Percentiles rank a stretch among this genome's conserved stretches.
phyloP scores from a whole-genome alignment of 352 stramenopile genomes.

The Phytophthora ohioensis region DNA sequence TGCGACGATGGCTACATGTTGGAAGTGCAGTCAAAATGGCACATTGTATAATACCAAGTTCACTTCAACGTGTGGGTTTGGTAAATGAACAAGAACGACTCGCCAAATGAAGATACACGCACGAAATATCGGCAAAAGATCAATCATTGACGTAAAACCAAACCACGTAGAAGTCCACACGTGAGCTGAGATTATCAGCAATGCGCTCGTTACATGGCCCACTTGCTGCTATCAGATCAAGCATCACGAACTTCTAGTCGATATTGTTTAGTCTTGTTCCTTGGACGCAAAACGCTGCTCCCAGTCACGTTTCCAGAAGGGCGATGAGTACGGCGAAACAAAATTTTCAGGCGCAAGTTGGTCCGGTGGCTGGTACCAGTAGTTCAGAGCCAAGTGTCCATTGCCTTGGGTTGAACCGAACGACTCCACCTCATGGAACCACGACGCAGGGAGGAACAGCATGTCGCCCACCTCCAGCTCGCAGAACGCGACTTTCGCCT shows the following conservation, averaged over 20 bases:
- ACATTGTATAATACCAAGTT: slow-evolving; percentile 2
- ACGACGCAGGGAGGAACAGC: slow-evolving; percentile 96
- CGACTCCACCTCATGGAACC: slow-evolving; percentile 98
- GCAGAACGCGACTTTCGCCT: slow-evolving; percentile 70
- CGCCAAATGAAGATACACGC: too few relatives aligned
- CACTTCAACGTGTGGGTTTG: too few relatives aligned
- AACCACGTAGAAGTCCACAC: too few relatives aligned
- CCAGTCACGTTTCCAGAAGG: slow-evolving; percentile 80
- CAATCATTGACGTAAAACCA: too few relatives aligned
- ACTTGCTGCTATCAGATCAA: too few relatives aligned
- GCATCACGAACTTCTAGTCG: too few relatives aligned
- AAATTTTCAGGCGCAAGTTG: slow-evolving; percentile 55
- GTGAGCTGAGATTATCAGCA: too few relatives aligned
- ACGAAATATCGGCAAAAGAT: too few relatives aligned
- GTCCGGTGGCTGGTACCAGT: slow-evolving; percentile 91
- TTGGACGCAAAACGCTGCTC: slow-evolving; percentile 47
- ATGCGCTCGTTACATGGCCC: too few relatives aligned
- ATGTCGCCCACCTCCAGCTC: slow-evolving; percentile 94
- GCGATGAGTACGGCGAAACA: slow-evolving; percentile 76
- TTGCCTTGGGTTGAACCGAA: slow-evolving; percentile 54
- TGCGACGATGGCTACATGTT: slow-evolving; percentile 1
- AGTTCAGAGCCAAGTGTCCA: slow-evolving; percentile 89
- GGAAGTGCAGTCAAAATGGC: slow-evolving; percentile 12
- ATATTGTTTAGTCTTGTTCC: slow-evolving; percentile 19
- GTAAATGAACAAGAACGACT: too few relatives aligned